Conservation (phyloP, 2,329 filamentous ascomycete genomes). For the Fusarium papillatum region DNA sequence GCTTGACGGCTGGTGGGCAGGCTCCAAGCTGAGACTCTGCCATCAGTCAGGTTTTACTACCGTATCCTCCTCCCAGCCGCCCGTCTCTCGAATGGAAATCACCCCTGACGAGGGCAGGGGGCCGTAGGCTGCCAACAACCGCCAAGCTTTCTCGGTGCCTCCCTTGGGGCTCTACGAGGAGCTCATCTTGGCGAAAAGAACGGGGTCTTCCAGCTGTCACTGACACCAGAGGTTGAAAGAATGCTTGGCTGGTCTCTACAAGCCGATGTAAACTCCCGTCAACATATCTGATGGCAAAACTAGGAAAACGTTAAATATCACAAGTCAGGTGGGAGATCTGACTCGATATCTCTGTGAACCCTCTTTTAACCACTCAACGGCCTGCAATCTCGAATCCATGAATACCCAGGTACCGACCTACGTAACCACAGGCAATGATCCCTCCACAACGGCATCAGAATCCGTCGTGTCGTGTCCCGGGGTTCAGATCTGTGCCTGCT, state of each 20-base stretch:
- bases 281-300: neutral
- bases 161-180: neutral
- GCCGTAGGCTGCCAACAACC: slow-evolving; percentile 9
- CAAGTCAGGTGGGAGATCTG: neutral
- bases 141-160: slow-evolving; percentile 15
- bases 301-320: neutral
- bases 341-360: neutral
- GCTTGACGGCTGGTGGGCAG: slow-evolving; percentile 23
- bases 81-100: slow-evolving; percentile 18
- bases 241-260: neutral
- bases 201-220: neutral
- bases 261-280: neutral
- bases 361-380: neutral
- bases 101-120: slow-evolving; percentile 30
- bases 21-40: slow-evolving; percentile 29
- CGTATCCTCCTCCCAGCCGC: slow-evolving; percentile 1
- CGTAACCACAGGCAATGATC: slow-evolving; percentile 29
- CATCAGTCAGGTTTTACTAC: slow-evolving; percentile 1
- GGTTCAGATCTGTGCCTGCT: slow-evolving; percentile 22
- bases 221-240: neutral
- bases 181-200: slow-evolving; percentile 6
- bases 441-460: slow-evolving; percentile 20
- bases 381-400: neutral
- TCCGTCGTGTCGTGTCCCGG: slow-evolving; percentile 20
- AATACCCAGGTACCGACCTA: neutral